phyloP scores from a whole-genome alignment of 176 grass and related monocot genomes.

The Ensete ventricosum region DNA sequence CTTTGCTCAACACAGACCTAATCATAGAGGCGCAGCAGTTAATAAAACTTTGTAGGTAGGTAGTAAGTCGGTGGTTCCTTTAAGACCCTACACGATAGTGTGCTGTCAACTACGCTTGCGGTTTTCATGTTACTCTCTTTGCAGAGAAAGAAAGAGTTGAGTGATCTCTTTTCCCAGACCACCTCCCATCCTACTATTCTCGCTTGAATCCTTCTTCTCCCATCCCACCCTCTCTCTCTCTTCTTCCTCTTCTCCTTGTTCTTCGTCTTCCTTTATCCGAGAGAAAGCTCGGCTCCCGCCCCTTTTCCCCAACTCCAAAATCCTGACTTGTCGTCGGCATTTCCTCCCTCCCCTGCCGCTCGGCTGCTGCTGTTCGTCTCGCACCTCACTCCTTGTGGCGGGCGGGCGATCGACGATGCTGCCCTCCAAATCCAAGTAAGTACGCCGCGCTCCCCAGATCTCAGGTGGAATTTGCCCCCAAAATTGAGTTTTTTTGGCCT shows the following conservation, averaged over 20 bases:
- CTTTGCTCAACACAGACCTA: too few species aligned
- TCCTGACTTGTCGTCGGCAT: neutral
- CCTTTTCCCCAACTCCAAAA: neutral
- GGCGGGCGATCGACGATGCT: conserved; percentile 34
- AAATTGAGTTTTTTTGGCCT: neutral
- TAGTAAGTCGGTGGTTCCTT: too few species aligned
- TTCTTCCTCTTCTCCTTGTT: neutral
- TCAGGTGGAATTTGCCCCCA: neutral
- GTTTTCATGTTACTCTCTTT: neutral
- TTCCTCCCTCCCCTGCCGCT: neutral
- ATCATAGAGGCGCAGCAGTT: too few species aligned
- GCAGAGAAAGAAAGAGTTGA: neutral
- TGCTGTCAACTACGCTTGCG: neutral
- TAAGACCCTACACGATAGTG: too few species aligned
- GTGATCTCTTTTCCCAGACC: neutral
- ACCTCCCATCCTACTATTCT: neutral
- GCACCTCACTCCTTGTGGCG: neutral
- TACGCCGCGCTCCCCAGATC: neutral
- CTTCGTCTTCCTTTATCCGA: neutral
- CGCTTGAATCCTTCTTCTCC: neutral
- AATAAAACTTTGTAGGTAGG: too few species aligned
- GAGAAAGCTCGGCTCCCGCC: neutral
- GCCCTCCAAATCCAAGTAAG: conserved; percentile 51
- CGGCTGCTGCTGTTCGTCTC: neutral
- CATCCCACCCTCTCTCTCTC: neutral